Evolutionary conservation across 371 early-diverging fungal genomes (phyloP), one percentile per base, ranked within the genome.

Genomic region (Mortierella sp.): DNA sequence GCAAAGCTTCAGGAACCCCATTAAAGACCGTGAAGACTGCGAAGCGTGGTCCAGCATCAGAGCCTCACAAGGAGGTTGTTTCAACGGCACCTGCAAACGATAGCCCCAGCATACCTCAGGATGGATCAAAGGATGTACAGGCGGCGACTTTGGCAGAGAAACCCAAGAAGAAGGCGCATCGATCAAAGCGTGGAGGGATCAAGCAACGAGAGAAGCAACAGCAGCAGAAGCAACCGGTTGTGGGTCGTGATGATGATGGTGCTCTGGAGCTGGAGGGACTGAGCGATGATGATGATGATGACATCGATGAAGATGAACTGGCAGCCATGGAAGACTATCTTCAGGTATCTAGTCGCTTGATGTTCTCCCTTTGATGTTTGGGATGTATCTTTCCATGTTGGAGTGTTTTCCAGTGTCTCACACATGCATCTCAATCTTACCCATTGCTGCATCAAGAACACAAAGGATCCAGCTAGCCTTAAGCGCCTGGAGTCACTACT

Each of bases 101-200:
- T 16, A 10, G 34, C 4, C 34, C 10, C 34, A 10, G 10, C 10
- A 10, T 34, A 34, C 10, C 34, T 34, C 7, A 7, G 34, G 34
- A 34, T 34, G 34, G 7, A 7, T 10, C 34, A 4, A 44, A 17
- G 24, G 44, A 14, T 10, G 21, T 24, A 13, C 40, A 41, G 50
- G 52, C 13, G 2, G 12, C 14, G 13, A 43, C 44, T 27, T 3
- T 14, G 14, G 19, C 48, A 22, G 72, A 54, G 40, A 62, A 62
- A 24, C 67, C 63, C 34, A 76, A 76, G 65, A 67, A 67, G 40
- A 76, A 68, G 60, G 76, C 76, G 1, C 76, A 76, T 41, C 68
- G 76, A 22, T 76, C 76, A 7, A 76, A 76, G 54, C 76, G 76
- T 9, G 76, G 76, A 3, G 76, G 76, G 5, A 50, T 29, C 17